Evolutionary conservation across 164 flowering plant genomes (phyloP), one percentile per base, ranked within the genome.

Genomic region (Brasenia schreberi): DNA sequence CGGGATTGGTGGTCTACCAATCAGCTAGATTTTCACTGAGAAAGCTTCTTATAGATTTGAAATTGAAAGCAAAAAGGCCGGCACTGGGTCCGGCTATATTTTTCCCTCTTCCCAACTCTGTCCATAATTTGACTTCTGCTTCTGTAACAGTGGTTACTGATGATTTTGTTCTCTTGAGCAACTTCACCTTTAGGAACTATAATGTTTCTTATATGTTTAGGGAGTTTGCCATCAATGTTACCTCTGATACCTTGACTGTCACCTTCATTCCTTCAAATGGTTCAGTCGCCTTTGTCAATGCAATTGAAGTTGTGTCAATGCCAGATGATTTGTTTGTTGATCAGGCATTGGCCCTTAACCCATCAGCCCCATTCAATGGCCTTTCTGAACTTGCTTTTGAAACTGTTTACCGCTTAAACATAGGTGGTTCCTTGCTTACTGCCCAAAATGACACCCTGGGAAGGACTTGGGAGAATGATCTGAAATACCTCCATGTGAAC

Each of bases 391-490:
- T 19, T 67, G 74, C 78, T 7, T 65, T 75, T 43, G 81, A 80
- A 61, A 80, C 80, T 2, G 64, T 73, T 6, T 75, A 64, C 59
- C 68, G 82, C 19, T 64, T 80, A 66, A 80, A 80, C 63, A 68
- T 77, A 73, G 82, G 82, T 6, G 82, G 82, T 23, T 78, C 82
- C 61, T 59, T 75, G 63, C 5, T 80, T 61, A 71, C 76, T 19
- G 69, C 82, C 42, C 70, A 67, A 42, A 80, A 80, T 65, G 82
- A 80, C 61, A 75, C 80, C 19, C 77, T 80, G 6, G 82, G 80
- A 10, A 18, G 79, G 63, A 77, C 74, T 3, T 80, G 83, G 83
- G 74, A 73, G 66, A 73, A 66, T 53, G 77, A 76, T 61, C 45
- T 5, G 65, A 78, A 64, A 14, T 78, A 76, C 64, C 77, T 78